Percentiles rank a stretch among this genome's conserved stretches.
These are phyloP conservation scores for Pseudocercospora macadamiae DNA, from an alignment of 2,329 filamentous ascomycete genomes.

Conservation along the genomic window DNA sequence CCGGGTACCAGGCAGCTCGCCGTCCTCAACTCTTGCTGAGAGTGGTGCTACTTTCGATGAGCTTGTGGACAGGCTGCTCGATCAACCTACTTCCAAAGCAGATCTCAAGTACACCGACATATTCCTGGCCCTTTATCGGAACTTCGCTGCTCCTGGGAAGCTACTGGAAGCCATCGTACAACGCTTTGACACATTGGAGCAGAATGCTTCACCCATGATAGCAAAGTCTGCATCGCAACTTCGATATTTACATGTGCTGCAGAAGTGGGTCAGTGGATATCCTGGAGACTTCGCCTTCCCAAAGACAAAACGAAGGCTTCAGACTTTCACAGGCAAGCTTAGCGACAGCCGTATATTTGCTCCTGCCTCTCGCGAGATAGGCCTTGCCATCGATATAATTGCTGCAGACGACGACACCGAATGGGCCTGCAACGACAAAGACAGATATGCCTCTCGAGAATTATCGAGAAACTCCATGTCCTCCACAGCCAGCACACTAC, in stretches of 20 bases:
- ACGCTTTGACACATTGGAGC: conserved; percentile 71
- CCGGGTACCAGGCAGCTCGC: conserved; percentile 22
- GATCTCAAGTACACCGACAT: conserved; percentile 87
- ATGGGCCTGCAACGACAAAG: conserved; percentile 83
- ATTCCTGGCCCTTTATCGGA: conserved; percentile 90
- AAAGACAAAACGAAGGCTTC: conserved; percentile 70
- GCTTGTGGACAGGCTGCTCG: conserved; percentile 79
- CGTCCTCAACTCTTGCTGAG: conserved; percentile 49
- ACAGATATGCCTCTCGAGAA: conserved; percentile 47
- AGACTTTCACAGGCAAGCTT: conserved; percentile 75
- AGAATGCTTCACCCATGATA: conserved; percentile 69
- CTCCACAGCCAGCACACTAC: conserved; percentile 37
- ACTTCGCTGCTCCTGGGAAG: conserved; percentile 81
- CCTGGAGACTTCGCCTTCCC: conserved; percentile 89
- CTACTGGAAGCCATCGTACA: conserved; percentile 78
- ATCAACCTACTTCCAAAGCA: conserved; percentile 78
- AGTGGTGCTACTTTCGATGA: conserved; percentile 58
- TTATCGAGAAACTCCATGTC: conserved; percentile 41
- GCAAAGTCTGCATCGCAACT: conserved; percentile 80
- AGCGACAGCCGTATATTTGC: conserved; percentile 79
- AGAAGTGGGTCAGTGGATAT: conserved; percentile 87
- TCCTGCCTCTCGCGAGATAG: conserved; percentile 83
- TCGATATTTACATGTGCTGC: conserved; percentile 79
- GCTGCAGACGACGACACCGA: conserved; percentile 87
- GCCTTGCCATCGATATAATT: conserved; percentile 72